Percentiles rank a stretch among this genome's conserved stretches.
Evolutionary conservation across 2,329 filamentous ascomycete species (phyloP).

Genomic region (Fusarium siculi): DNA sequence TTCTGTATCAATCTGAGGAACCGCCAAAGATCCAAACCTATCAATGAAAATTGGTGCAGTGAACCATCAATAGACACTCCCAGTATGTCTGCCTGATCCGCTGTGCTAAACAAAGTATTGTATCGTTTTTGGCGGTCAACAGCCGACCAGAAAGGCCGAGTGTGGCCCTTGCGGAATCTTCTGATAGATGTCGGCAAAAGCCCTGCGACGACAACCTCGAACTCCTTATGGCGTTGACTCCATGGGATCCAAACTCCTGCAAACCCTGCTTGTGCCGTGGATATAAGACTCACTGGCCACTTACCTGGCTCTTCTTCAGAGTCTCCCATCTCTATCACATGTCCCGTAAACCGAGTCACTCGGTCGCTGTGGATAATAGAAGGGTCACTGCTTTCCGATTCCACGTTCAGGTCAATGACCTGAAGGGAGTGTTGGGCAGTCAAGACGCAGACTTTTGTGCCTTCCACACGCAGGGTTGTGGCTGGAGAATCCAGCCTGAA

Average conservation of each 20-base stretch:
- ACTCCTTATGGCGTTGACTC: conserved; percentile 52
- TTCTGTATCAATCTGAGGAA: conserved; percentile 80
- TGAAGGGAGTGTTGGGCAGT: conserved; percentile 66
- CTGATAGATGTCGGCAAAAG: conserved; percentile 66
- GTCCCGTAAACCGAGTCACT: conserved; percentile 54
- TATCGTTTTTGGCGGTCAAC: conserved; percentile 51
- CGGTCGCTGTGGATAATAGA: conserved; percentile 58
- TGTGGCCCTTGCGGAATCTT: conserved; percentile 63
- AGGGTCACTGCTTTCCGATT: conserved; percentile 50
- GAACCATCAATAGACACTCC: conserved; percentile 77
- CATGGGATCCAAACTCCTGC: conserved; percentile 63
- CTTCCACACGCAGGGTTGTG: conserved; percentile 58
- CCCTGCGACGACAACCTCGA: conserved; percentile 65
- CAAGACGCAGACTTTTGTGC: conserved; percentile 61
- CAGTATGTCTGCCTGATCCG: conserved; percentile 64
- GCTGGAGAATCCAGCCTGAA: conserved; percentile 65
- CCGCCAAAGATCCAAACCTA: conserved; percentile 71
- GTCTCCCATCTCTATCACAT: conserved; percentile 59
- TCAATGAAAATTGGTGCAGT: conserved; percentile 73
- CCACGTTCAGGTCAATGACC: conserved; percentile 61
- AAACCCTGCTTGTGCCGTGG: conserved; percentile 59
- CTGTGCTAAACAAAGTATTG: conserved; percentile 55
- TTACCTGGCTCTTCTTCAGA: conserved; percentile 38
- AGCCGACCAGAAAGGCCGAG: conserved; percentile 63
- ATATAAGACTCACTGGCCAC: conserved; percentile 59